Evolutionary conservation across 371 early-diverging fungal genomes (phyloP).

Genomic region (Apophysomyces variabilis): DNA sequence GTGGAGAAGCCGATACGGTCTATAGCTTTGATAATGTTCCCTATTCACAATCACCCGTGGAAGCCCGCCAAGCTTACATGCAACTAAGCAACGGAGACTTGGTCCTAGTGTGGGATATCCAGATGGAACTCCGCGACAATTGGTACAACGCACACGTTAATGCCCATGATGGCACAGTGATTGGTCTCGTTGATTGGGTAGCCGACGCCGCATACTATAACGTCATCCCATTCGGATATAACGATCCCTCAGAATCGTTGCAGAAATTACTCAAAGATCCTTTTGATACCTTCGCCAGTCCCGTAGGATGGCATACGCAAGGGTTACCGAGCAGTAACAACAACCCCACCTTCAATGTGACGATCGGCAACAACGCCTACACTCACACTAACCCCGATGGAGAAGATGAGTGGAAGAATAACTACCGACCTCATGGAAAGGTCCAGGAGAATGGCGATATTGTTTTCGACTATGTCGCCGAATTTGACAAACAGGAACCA

Average conservation of each 20-base stretch:
- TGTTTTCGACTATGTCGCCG: conserved; percentile 78
- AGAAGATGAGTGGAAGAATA: conserved; percentile 58
- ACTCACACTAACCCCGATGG: conserved; percentile 59
- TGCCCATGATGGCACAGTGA: conserved; percentile 71
- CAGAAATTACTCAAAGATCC: conserved; percentile 76
- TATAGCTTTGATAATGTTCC: conserved; percentile 56
- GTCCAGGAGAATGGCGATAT: conserved; percentile 53
- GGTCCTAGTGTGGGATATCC: conserved; percentile 83
- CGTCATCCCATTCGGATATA: conserved; percentile 87
- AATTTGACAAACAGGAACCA: conserved; percentile 68
- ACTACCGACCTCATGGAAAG: conserved; percentile 73
- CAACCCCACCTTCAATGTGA: conserved; percentile 67
- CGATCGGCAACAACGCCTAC: conserved; percentile 64
- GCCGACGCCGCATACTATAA: conserved; percentile 75
- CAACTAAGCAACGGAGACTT: conserved; percentile 59
- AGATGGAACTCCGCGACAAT: conserved; percentile 87
- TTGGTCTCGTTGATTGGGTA: conserved; percentile 89
- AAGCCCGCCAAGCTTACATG: conserved; percentile 59
- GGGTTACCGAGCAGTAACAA: conserved; percentile 33
- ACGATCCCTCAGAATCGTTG: conserved; percentile 80
- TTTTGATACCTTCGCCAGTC: conserved; percentile 71
- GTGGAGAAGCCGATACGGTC: background rate
- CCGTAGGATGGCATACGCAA: conserved; percentile 79
- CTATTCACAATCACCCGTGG: conserved; percentile 59
- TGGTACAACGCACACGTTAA: conserved; percentile 90